Base-by-base conservation (phyloP, 306 rosid genomes). In the Chamaecrista fasciculata region DNA sequence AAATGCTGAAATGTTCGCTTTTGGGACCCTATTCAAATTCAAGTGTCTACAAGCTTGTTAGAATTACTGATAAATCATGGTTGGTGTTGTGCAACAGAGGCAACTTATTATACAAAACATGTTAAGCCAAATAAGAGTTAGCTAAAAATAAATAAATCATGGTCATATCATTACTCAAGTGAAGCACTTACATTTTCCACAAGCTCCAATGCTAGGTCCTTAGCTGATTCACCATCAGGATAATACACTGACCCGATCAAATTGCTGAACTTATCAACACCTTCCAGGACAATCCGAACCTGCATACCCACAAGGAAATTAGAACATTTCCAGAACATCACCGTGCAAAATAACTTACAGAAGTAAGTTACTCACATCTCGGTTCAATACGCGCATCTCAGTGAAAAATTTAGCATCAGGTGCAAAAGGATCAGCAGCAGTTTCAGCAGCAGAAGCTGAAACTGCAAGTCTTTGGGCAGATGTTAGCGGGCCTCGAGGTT, bases 211-310 rank as follows among this genome's bases (percentile, higher is more conserved):
- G 99, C 97, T 52, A 95, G 77, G 78, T 95, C 99, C 80, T 89
- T 91, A 11, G 97, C 99, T 5, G 92, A 71, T 74, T 95, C 97
- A 15, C 96, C 97, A 56, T 95, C 99, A 51, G 99, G 82, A 81
- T 95, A 95, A 76, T 89, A 87, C 47, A 95, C 87, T 0, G 99
- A 95, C 31, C 99, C 97, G 71, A 95, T 95, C 89, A 95, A 82
- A 84, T 95, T 95, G 80, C 90, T 91, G 84, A 85, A 91, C 79
- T 91, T 95, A 78, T 95, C 99, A 34, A 91, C 92, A 8, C 97
- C 97, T 87, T 91, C 99, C 78, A 91, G 82, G 79, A 95, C 91
- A 19, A 95, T 81, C 36, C 99, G 91, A 47, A 95, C 99, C 99
- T 91, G 76, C 51, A 78, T 50, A 71, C 53, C 80, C 81, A 82